phyloP scores from a whole-genome alignment of 768 basidiomycete genomes.

The Lanmaoa pseudosensibilis region DNA sequence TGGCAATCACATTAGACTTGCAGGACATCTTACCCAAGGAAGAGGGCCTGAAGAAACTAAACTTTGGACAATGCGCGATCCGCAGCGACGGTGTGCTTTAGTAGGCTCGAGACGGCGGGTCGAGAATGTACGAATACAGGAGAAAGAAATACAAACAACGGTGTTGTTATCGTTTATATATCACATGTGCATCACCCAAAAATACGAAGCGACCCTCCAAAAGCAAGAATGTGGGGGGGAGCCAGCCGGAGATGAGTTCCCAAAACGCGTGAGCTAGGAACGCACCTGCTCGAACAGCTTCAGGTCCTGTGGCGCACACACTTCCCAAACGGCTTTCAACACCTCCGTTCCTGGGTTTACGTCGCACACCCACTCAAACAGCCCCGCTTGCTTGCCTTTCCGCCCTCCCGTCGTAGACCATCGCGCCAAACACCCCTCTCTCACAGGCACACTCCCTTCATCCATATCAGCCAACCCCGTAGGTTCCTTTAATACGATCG shows the following conservation, averaged over 20 bases:
- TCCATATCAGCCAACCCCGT: slow-evolving; percentile 21
- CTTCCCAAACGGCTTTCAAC: slow-evolving; percentile 32
- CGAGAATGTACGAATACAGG: neutral
- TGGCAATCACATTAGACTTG: neutral
- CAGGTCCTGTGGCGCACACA: slow-evolving; percentile 25
- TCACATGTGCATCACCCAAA: neutral
- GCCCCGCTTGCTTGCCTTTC: slow-evolving; percentile 21
- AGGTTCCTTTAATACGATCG: slow-evolving; percentile 30
- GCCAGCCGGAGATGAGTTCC: no score
- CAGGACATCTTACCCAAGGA: slow-evolving; percentile 69
- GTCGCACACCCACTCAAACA: slow-evolving; percentile 33
- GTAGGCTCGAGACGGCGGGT: neutral
- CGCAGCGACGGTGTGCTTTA: slow-evolving; percentile 60
- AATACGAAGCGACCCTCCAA: neutral
- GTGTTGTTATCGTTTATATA: neutral
- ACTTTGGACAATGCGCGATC: slow-evolving; percentile 67
- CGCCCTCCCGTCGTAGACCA: slow-evolving; percentile 22
- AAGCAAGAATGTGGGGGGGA: neutral
- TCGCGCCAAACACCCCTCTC: slow-evolving; percentile 14
- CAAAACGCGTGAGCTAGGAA: neutral
- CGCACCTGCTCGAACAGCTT: slow-evolving; percentile 12
- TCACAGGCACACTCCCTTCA: slow-evolving; percentile 10
- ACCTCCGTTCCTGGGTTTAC: slow-evolving; percentile 24
- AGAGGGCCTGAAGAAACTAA: slow-evolving; percentile 56
- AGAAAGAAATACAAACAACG: neutral